phyloP scores from a whole-genome alignment of 2,329 filamentous ascomycete species.

The Microdochium paspali region DNA sequence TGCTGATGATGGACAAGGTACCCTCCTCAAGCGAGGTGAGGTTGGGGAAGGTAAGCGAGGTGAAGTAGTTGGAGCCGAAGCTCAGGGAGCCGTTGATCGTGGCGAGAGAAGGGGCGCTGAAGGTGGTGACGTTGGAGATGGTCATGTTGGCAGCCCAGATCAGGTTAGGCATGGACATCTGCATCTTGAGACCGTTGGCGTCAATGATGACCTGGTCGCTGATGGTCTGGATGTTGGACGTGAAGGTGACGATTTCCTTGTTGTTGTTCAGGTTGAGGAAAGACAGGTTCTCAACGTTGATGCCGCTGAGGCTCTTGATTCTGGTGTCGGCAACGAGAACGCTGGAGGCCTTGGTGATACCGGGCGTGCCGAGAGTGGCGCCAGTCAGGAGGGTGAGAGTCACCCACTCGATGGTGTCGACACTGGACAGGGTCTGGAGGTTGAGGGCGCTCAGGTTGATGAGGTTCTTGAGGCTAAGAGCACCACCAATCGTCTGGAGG shows the following conservation, averaged over 20 bases:
- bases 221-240: conserved; percentile 70
- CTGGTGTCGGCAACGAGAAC: conserved; percentile 81
- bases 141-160: conserved; percentile 71
- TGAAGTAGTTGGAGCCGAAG: conserved; percentile 72
- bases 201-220: conserved; percentile 61
- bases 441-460: conserved; percentile 59
- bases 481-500: conserved; percentile 56
- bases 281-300: conserved; percentile 66
- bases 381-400: conserved; percentile 55
- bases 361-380: conserved; percentile 37
- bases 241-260: conserved; percentile 64
- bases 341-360: conserved; percentile 56
- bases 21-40: conserved; percentile 55
- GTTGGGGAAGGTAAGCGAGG: conserved; percentile 54
- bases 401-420: conserved; percentile 61
- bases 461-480: conserved; percentile 61
- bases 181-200: conserved; percentile 68
- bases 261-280: conserved; percentile 87
- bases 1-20: conserved; percentile 54
- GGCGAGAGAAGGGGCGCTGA: conserved; percentile 64
- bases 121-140: conserved; percentile 67
- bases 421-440: conserved; percentile 54
- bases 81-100: conserved; percentile 70
- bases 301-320: conserved; percentile 67
- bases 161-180: conserved; percentile 69